A percentile compares a stretch with the other conserved stretches of the same genome.
Conservation (phyloP, 352 stramenopile genomes). For the Phytophthora litchii region DNA sequence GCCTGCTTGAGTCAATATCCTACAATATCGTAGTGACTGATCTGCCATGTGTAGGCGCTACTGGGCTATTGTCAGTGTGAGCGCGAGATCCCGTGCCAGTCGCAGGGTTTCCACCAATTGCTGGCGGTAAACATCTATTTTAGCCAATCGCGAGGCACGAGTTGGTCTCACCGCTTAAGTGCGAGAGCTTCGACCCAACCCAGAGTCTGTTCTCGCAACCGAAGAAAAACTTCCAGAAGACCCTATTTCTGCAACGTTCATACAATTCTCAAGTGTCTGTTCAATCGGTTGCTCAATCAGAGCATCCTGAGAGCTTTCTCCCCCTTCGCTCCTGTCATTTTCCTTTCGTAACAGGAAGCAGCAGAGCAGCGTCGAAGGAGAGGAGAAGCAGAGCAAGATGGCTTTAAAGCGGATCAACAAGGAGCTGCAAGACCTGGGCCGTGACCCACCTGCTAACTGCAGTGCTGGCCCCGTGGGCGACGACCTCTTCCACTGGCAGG, state of each 20-base stretch:
- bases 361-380: slow-evolving; percentile 31
- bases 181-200: slow-evolving; percentile 22
- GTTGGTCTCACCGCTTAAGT: slow-evolving; percentile 14
- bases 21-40: not conserved
- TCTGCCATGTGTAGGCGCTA: not conserved
- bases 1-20: not conserved
- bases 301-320: slow-evolving; percentile 28
- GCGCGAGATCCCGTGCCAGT: not conserved
- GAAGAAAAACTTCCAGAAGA: slow-evolving; percentile 53
- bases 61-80: not conserved
- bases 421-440: slow-evolving; percentile 94
- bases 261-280: slow-evolving; percentile 8
- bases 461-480: slow-evolving; percentile 97
- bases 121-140: not conserved
- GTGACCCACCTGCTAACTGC: slow-evolving; percentile 98
- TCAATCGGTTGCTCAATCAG: slow-evolving; percentile 15
- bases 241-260: slow-evolving; percentile 26
- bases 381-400: slow-evolving; percentile 52
- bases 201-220: slow-evolving; percentile 25
- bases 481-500: slow-evolving; percentile 98
- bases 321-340: slow-evolving; percentile 36
- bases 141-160: slow-evolving; percentile 18
- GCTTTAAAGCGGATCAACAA: slow-evolving; percentile 96
- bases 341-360: slow-evolving; percentile 51
- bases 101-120: slow-evolving; percentile 15